Percentiles rank a stretch among this genome's conserved stretches.
phyloP scores from a whole-genome alignment of 2,329 filamentous ascomycete species.

The Fusarium tricinctum region DNA sequence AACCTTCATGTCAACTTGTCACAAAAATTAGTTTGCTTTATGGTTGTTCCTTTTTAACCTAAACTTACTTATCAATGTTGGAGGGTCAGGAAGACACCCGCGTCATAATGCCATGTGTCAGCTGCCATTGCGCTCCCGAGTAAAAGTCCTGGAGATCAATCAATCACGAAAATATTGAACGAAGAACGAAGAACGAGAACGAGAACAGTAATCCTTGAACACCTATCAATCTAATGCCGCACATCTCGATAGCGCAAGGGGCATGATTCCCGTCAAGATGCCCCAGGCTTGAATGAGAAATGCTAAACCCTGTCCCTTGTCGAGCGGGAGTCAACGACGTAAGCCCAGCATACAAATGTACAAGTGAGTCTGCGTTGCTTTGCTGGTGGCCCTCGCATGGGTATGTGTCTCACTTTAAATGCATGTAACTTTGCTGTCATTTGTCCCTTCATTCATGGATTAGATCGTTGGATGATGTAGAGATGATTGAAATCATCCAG shows the following conservation, averaged over 20 bases:
- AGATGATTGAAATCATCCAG: not conserved
- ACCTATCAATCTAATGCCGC: conserved; percentile 32
- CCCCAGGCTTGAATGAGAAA: not conserved
- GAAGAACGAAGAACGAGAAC: not conserved
- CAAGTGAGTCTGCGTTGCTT: conserved; percentile 26
- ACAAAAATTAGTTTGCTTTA: too few species aligned
- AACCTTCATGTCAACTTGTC: not conserved
- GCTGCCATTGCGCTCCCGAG: not conserved
- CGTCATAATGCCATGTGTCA: conserved; percentile 35
- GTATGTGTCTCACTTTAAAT: conserved; percentile 28
- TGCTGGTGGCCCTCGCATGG: conserved; percentile 15
- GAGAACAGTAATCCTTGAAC: conserved; percentile 7
- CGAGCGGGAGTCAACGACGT: conserved; percentile 32
- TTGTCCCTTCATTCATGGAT: conserved; percentile 3
- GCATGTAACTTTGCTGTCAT: conserved; percentile 14
- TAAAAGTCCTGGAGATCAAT: not conserved
- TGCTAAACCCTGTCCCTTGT: conserved; percentile 15
- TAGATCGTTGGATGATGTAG: not conserved
- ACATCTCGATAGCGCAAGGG: conserved; percentile 36
- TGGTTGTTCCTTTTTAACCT: not conserved
- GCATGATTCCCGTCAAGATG: conserved; percentile 12
- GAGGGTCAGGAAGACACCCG: not conserved
- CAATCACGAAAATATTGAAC: not conserved
- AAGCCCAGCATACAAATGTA: conserved; percentile 34
- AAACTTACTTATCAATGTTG: not conserved